Percentiles rank a stretch among this genome's conserved stretches.
These are phyloP conservation scores for Psilocybe cyanescens DNA, from an alignment of 768 basidiomycete genomes.

Conservation along the genomic window DNA sequence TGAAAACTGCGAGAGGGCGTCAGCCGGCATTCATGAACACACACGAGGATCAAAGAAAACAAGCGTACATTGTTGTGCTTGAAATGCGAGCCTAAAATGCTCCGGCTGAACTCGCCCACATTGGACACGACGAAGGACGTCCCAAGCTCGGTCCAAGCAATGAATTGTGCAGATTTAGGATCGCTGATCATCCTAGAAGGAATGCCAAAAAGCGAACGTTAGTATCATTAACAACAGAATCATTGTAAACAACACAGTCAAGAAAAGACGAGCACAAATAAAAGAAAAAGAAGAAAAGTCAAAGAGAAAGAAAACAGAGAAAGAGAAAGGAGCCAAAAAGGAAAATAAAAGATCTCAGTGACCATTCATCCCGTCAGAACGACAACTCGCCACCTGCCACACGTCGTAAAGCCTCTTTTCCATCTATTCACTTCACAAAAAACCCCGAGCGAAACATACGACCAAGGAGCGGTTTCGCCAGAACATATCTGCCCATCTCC, in stretches of 20 bases:
- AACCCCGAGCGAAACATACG: too few species aligned
- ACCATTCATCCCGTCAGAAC: neutral
- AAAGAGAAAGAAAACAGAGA: neutral
- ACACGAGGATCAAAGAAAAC: neutral
- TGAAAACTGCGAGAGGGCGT: conserved; percentile 65
- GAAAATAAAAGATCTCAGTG: neutral
- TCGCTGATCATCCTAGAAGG: conserved; percentile 81
- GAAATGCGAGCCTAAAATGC: conserved; percentile 84
- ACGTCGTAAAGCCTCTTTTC: neutral
- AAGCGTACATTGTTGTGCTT: conserved; percentile 84
- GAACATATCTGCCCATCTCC: neutral
- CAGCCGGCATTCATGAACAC: conserved; percentile 1
- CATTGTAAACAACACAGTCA: neutral
- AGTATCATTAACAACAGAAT: conserved; percentile 3
- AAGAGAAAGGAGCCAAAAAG: neutral
- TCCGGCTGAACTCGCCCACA: conserved; percentile 84
- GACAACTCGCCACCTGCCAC: neutral
- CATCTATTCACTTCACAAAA: too few species aligned
- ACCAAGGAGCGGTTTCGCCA: neutral
- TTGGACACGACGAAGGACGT: conserved; percentile 87
- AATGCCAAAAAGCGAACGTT: conserved; percentile 10
- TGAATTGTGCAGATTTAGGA: conserved; percentile 77
- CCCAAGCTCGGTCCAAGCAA: conserved; percentile 82
- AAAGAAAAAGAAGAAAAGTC: conserved; percentile 4
- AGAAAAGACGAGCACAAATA: neutral